These are phyloP conservation scores for Penicillium soppii DNA, from an alignment of 495 filamentous ascomycete genomes.

Conservation along the genomic window DNA sequence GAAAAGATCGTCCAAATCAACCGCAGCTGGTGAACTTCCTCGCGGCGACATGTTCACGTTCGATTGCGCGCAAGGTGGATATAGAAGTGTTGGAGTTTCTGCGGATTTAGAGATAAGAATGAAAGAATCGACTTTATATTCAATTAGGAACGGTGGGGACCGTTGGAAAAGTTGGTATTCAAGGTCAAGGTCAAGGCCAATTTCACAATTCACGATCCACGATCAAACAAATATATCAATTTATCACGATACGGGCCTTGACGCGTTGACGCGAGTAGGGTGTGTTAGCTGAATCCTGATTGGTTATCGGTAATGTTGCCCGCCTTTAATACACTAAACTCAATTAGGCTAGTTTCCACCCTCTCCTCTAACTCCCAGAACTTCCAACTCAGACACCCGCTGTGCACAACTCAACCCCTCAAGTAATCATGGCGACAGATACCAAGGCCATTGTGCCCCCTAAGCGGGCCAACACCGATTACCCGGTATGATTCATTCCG, in stretches of 20 bases:
- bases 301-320: conserved; percentile 8
- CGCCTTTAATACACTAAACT: conserved; percentile 22
- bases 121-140: too few relatives aligned
- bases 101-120: too few relatives aligned
- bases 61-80: too few relatives aligned
- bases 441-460: conserved; percentile 66
- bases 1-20: conserved; percentile 61
- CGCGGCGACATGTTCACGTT: conserved; percentile 4
- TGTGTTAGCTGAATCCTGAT: conserved; percentile 11
- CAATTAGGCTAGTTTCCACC: conserved; percentile 17
- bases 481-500: conserved; percentile 60
- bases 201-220: too few relatives aligned
- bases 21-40: conserved; percentile 15
- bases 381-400: conserved; percentile 24
- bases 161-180: too few relatives aligned
- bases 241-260: conserved; percentile 7
- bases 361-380: conserved; percentile 30
- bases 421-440: conserved; percentile 56
- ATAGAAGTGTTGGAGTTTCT: too few relatives aligned
- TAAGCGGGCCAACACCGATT: conserved; percentile 72
- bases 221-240: too few relatives aligned
- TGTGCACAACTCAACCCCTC: conserved; percentile 20
- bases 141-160: too few relatives aligned
- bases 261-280: conserved; percentile 19
- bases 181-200: neutral